A percentile compares a stretch with the other conserved stretches of the same genome.
phyloP scores from a whole-genome alignment of 2,329 filamentous ascomycete genomes.

The Delphinella strobiligena region DNA sequence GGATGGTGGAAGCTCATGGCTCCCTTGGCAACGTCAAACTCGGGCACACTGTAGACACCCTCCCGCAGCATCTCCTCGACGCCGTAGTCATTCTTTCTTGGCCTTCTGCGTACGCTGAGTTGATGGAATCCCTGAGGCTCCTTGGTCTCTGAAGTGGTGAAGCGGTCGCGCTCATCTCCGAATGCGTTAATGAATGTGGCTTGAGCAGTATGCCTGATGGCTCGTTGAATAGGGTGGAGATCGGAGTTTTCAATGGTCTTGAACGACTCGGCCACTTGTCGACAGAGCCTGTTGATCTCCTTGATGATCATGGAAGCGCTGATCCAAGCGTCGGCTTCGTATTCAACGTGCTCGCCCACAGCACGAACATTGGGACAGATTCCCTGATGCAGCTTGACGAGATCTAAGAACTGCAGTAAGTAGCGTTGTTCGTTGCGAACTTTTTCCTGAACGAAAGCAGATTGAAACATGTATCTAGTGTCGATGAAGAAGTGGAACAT shows the following conservation, averaged over 20 bases:
- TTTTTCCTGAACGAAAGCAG: conserved; percentile 74
- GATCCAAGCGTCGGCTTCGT: conserved; percentile 97
- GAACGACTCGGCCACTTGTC: conserved; percentile 82
- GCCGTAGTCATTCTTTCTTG: conserved; percentile 16
- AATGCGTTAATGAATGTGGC: conserved; percentile 80
- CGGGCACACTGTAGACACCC: conserved; percentile 52
- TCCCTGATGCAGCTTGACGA: conserved; percentile 92
- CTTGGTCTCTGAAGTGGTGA: conserved; percentile 78
- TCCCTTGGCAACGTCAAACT: conserved; percentile 78
- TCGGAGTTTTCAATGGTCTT: conserved; percentile 34
- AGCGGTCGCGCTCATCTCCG: conserved; percentile 76
- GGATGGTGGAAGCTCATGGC: conserved; percentile 96
- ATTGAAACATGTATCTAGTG: conserved; percentile 79
- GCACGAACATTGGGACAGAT: conserved; percentile 91
- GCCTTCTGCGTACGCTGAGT: conserved; percentile 29
- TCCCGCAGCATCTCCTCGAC: conserved; percentile 5
- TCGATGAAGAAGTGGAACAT: conserved; percentile 98
- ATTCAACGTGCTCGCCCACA: conserved; percentile 91
- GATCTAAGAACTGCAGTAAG: conserved; percentile 83
- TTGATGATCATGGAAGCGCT: conserved; percentile 87
- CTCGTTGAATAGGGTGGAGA: conserved; percentile 51
- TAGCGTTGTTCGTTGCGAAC: conserved; percentile 78
- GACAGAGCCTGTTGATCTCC: conserved; percentile 85
- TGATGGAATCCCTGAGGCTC: conserved; percentile 70
- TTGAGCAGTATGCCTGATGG: conserved; percentile 64